These are phyloP conservation scores for Pseudogymnoascus pannorum DNA, from an alignment of 2,329 filamentous ascomycete genomes.

Conservation along the genomic window DNA sequence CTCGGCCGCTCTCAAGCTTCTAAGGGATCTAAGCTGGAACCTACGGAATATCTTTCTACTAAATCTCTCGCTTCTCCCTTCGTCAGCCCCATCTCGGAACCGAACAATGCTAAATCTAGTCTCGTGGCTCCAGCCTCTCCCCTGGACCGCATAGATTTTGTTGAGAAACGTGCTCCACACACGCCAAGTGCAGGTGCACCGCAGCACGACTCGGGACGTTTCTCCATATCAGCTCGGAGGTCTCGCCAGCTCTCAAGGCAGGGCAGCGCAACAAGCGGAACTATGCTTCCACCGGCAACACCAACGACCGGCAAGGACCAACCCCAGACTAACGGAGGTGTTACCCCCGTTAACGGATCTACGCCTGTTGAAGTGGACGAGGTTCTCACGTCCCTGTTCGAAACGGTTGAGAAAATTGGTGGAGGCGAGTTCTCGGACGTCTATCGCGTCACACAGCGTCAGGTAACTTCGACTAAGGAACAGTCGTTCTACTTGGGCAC, in stretches of 20 bases:
- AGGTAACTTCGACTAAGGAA: constrained; percentile 32
- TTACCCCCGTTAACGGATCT: constrained; percentile 63
- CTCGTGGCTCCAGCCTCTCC: constrained; percentile 52
- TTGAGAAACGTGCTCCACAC: constrained; percentile 51
- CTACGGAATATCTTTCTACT: constrained; percentile 21
- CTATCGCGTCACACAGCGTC: constrained; percentile 60
- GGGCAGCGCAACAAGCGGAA: constrained; percentile 32
- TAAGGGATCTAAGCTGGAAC: constrained; percentile 26
- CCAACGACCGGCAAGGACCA: constrained; percentile 59
- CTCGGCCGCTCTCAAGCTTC: constrained; percentile 32
- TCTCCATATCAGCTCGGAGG: constrained; percentile 68
- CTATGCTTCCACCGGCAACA: constrained; percentile 65
- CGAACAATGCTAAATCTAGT: constrained; percentile 46
- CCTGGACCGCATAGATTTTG: constrained; percentile 46
- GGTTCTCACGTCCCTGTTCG: constrained; percentile 66
- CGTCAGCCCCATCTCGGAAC: constrained; percentile 30
- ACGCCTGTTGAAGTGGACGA: constrained; percentile 69
- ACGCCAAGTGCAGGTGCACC: constrained; percentile 71
- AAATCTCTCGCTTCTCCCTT: constrained; percentile 26
- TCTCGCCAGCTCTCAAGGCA: constrained; percentile 16
- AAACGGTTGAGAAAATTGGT: constrained; percentile 71
- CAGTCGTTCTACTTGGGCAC: constrained; percentile 33
- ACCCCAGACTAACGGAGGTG: constrained; percentile 49
- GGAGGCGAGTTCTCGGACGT: constrained; percentile 92
- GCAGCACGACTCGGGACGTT: constrained; percentile 70